phyloP scores from a whole-genome alignment of 1,139 yeast species.

The Candida albicans region DNA sequence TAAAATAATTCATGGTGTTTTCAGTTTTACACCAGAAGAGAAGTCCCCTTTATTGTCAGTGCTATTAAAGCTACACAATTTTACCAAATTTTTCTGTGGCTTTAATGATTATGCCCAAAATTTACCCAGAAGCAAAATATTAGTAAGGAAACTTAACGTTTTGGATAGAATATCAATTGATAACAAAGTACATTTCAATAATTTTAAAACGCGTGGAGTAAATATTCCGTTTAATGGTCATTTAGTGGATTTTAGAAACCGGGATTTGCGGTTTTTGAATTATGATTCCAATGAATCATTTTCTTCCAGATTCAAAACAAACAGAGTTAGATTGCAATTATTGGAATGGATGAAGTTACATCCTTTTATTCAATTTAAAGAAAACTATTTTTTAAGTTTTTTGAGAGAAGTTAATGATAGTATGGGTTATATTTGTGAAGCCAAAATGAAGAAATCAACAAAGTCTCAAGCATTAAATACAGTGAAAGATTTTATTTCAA shows the following conservation, averaged over 20 bases:
- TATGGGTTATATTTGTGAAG: conserved; percentile 14
- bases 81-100: conserved; percentile 18
- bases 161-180: conserved; percentile 16
- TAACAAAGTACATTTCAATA: conserved; percentile 7
- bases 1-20: conserved; percentile 9
- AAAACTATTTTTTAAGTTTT: conserved; percentile 24
- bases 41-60: conserved; percentile 10
- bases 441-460: conserved; percentile 12
- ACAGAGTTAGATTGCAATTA: conserved; percentile 29
- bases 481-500: conserved; percentile 19
- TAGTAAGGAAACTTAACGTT: conserved; percentile 16
- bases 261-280: conserved; percentile 35
- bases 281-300: conserved; percentile 11
- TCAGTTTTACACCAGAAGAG: conserved; percentile 7
- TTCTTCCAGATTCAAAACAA: conserved; percentile 19
- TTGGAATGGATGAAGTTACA: conserved; percentile 41
- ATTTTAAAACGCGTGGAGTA: not conserved
- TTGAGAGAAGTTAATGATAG: conserved; percentile 14
- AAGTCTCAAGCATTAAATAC: conserved; percentile 20
- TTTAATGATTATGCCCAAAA: conserved; percentile 10
- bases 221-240: conserved; percentile 25
- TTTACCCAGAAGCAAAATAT: conserved; percentile 11
- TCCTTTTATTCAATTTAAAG: conserved; percentile 37
- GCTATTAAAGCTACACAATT: conserved; percentile 15
- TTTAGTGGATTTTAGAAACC: conserved; percentile 35